These are phyloP conservation scores for Melanomma pulvis-pyrius DNA, from an alignment of 495 filamentous ascomycete species.

Conservation along the genomic window DNA sequence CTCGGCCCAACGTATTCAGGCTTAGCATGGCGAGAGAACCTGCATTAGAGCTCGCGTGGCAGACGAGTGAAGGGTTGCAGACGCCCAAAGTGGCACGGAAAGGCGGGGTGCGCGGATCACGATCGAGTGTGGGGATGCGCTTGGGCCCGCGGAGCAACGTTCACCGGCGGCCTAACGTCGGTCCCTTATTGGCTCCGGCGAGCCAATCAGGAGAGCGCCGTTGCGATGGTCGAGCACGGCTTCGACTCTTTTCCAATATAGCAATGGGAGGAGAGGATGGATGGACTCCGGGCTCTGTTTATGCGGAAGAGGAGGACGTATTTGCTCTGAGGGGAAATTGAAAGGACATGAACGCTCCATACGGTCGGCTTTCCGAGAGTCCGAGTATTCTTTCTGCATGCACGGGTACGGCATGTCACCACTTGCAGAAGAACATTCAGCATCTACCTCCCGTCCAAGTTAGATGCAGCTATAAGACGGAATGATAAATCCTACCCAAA, in stretches of 20 bases:
- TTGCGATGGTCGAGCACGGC: too few relatives aligned
- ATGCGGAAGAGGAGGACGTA: too few relatives aligned
- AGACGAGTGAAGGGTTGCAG: neutral
- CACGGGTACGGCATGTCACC: too few relatives aligned
- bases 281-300: too few relatives aligned
- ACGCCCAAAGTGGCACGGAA: neutral
- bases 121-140: neutral
- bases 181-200: neutral
- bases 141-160: neutral
- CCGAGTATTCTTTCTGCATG: too few relatives aligned
- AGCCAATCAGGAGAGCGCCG: neutral
- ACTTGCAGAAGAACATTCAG: too few relatives aligned
- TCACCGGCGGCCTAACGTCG: neutral
- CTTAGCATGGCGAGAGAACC: neutral
- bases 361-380: neutral
- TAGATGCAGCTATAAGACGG: too few relatives aligned
- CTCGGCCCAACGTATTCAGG: neutral
- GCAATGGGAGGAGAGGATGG: too few relatives aligned
- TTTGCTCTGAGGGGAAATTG: neutral
- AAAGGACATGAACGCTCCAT: neutral
- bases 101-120: neutral
- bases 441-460: too few relatives aligned
- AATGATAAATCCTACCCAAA: too few relatives aligned
- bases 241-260: too few relatives aligned
- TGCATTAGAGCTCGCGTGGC: neutral